phyloP scores from a whole-genome alignment of 495 filamentous ascomycete species.

The Penicillium verhagenii region DNA sequence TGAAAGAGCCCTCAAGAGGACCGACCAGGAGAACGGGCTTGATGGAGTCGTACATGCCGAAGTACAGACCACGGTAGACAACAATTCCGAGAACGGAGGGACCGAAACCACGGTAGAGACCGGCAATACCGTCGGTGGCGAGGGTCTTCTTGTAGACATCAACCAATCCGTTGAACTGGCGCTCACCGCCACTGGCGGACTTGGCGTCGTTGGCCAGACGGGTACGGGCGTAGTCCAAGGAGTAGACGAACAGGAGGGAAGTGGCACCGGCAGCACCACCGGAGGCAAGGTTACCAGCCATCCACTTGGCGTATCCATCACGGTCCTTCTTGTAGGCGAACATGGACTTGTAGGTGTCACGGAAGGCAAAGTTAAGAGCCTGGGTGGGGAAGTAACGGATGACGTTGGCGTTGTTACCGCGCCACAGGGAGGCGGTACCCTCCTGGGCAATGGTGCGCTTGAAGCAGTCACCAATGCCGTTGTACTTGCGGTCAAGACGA shows the following conservation, averaged over 20 bases:
- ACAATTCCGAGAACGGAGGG: slow-evolving; percentile 97
- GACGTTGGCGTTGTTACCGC: slow-evolving; percentile 99
- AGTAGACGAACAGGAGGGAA: slow-evolving; percentile 99
- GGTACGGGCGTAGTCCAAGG: slow-evolving; percentile 99
- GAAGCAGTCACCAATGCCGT: slow-evolving; percentile 95
- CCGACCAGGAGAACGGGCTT: slow-evolving; percentile 97
- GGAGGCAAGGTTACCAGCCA: slow-evolving; percentile 98
- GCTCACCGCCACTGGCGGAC: slow-evolving; percentile 92
- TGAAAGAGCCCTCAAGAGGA: slow-evolving; percentile 93
- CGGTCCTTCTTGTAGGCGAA: slow-evolving; percentile 99
- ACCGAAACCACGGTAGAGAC: slow-evolving; percentile 99
- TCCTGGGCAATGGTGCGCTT: slow-evolving; percentile 78
- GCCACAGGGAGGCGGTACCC: slow-evolving; percentile 83
- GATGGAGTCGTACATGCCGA: slow-evolving; percentile 99
- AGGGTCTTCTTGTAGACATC: slow-evolving; percentile 99
- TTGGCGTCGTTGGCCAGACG: slow-evolving; percentile 99
- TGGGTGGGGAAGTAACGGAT: slow-evolving; percentile 99
- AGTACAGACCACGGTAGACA: slow-evolving; percentile 99
- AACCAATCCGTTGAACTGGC: slow-evolving; percentile 98
- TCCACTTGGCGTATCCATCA: slow-evolving; percentile 98
- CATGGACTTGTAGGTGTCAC: slow-evolving; percentile 99
- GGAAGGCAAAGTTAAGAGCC: slow-evolving; percentile 99
- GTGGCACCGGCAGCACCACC: slow-evolving; percentile 99
- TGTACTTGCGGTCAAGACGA: slow-evolving; percentile 96
- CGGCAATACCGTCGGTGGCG: slow-evolving; percentile 93